Conservation (phyloP, 164 flowering plant species). For the Aristolochia californica region DNA sequence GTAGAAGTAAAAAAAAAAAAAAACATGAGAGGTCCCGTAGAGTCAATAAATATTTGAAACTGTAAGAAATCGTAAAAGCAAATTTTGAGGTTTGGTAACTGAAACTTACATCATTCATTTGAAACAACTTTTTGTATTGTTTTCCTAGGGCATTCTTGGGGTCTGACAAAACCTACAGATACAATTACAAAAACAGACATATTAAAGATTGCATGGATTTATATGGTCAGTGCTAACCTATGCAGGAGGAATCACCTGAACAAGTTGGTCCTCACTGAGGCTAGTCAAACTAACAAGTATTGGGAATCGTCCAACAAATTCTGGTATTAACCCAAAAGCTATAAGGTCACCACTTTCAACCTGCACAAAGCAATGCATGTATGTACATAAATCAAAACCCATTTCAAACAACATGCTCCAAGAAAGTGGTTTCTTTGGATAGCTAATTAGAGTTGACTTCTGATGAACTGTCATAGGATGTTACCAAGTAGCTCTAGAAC, state of each 20-base stretch:
- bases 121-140: conserved; percentile 83
- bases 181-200: neutral
- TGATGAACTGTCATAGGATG: too few species aligned
- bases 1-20: neutral
- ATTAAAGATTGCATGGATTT: neutral
- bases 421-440: too few species aligned
- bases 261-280: conserved; percentile 89
- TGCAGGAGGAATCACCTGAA: conserved; percentile 47
- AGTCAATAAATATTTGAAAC: neutral
- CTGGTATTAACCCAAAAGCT: conserved; percentile 94
- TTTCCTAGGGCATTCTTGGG: conserved; percentile 87
- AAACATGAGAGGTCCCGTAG: neutral
- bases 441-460: too few species aligned
- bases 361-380: conserved; percentile 27
- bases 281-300: conserved; percentile 82
- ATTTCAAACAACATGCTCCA: too few species aligned
- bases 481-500: too few species aligned
- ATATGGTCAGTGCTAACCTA: neutral
- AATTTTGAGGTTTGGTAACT: neutral
- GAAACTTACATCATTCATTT: conserved; percentile 72
- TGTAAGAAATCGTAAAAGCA: neutral
- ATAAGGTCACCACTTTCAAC: conserved; percentile 95
- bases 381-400: too few species aligned
- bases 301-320: conserved; percentile 96
- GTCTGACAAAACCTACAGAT: conserved; percentile 67